These are phyloP conservation scores for Holtermannia corniformis DNA, from an alignment of 768 basidiomycete species.

Conservation along the genomic window DNA sequence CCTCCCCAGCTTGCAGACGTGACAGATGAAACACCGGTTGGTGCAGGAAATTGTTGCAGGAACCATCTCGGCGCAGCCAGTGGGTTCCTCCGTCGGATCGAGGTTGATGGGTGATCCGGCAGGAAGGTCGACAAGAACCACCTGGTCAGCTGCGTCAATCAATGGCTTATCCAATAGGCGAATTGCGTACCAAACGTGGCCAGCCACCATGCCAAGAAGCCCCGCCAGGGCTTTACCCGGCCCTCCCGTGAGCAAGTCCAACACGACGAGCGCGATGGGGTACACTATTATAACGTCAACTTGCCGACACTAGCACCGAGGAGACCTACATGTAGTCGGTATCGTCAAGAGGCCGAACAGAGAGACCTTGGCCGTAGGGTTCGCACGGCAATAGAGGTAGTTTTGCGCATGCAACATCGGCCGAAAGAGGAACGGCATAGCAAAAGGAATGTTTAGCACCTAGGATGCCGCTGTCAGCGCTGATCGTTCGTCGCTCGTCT, in stretches of 20 bases:
- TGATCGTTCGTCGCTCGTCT: background rate
- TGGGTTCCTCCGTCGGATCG: conserved; percentile 28
- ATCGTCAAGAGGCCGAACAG: conserved; percentile 39
- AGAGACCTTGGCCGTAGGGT: conserved; percentile 37
- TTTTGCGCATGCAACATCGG: conserved; percentile 39
- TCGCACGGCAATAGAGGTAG: conserved; percentile 38
- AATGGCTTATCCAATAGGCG: background rate
- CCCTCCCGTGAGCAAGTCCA: conserved; percentile 37
- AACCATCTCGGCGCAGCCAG: conserved; percentile 24
- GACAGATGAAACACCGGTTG: background rate
- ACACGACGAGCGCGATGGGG: conserved; percentile 30
- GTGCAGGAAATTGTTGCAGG: conserved; percentile 13
- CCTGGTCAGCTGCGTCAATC: conserved; percentile 13
- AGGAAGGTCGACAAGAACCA: conserved; percentile 38
- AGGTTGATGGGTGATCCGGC: conserved; percentile 29
- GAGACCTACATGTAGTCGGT: conserved; percentile 35
- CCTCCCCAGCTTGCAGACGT: conserved; percentile 3
- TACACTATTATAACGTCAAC: conserved; percentile 22
- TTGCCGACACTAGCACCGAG: background rate
- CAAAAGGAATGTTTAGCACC: conserved; percentile 31
- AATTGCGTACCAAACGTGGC: conserved; percentile 31
- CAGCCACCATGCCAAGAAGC: conserved; percentile 31
- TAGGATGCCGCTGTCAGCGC: conserved; percentile 5
- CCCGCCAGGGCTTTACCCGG: conserved; percentile 33
- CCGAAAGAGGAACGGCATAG: conserved; percentile 36